These are phyloP conservation scores for Hypoxylon sp. DNA, from an alignment of 2,329 filamentous ascomycete species.

Conservation along the genomic window DNA sequence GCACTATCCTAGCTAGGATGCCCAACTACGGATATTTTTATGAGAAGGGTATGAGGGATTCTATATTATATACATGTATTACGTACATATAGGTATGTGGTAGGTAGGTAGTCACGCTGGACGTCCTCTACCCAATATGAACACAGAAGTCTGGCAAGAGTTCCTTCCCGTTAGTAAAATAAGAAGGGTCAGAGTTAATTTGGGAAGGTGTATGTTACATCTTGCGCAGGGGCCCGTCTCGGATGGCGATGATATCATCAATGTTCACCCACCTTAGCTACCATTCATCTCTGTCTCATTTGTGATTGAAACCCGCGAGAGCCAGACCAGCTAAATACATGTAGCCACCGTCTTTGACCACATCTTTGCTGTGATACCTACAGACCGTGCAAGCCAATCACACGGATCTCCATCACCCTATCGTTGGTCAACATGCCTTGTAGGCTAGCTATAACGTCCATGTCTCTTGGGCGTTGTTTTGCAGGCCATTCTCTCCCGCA, in stretches of 20 bases:
- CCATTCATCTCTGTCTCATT: background rate
- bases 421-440: slow-evolving; percentile 62
- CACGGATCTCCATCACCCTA: background rate
- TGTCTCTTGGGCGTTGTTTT: slow-evolving; percentile 79
- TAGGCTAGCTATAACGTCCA: slow-evolving; percentile 79
- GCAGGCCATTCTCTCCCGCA: slow-evolving; percentile 76
- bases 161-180: background rate
- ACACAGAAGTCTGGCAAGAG: background rate
- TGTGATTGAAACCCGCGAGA: background rate
- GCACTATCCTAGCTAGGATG: no score
- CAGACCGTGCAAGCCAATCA: slow-evolving; percentile 4
- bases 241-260: background rate
- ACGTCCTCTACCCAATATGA: background rate
- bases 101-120: no score
- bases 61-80: no score
- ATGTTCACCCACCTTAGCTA: no score
- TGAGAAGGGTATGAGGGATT: no score
- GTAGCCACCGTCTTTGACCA: background rate
- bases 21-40: no score
- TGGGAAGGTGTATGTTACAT: background rate
- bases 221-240: background rate
- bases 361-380: background rate
- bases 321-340: slow-evolving; percentile 2
- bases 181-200: background rate
- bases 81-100: no score